Percentiles rank a stretch among this genome's conserved stretches.
Evolutionary conservation across 495 filamentous ascomycete species (phyloP).

Genomic region (Schizothecium vesticola): DNA sequence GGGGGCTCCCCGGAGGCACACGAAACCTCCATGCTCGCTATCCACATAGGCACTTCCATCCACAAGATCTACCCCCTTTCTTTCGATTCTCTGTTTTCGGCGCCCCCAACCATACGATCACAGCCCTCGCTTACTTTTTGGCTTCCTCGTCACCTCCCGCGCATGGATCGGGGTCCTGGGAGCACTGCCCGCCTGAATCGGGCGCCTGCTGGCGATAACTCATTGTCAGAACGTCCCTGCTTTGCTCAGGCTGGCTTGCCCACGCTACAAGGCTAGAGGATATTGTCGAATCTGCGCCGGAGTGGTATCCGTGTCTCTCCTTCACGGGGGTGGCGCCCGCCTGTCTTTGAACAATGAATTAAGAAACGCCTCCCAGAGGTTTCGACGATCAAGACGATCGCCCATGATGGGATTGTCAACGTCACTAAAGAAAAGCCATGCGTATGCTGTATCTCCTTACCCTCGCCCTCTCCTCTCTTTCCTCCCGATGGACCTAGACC

Average conservation of each 20-base stretch:
- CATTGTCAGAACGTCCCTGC: neutral
- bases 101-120: neutral
- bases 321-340: neutral
- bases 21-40: neutral
- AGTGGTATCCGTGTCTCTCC: neutral
- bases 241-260: neutral
- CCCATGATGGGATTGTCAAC: neutral
- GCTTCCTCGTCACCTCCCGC: neutral
- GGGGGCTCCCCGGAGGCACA: neutral
- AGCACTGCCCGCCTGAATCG: neutral
- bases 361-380: neutral
- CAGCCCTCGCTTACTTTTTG: neutral
- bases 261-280: neutral
- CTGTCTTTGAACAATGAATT: neutral
- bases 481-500: neutral
- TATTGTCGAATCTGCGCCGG: neutral
- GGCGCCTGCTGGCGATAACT: neutral
- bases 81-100: neutral
- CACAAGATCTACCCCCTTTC: neutral
- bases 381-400: neutral
- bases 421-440: neutral
- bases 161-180: neutral
- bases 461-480: neutral
- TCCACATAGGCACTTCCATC: neutral
- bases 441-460: neutral